These are phyloP conservation scores for Glaciozyma martinii DNA, from an alignment of 768 basidiomycete species.

Conservation along the genomic window DNA sequence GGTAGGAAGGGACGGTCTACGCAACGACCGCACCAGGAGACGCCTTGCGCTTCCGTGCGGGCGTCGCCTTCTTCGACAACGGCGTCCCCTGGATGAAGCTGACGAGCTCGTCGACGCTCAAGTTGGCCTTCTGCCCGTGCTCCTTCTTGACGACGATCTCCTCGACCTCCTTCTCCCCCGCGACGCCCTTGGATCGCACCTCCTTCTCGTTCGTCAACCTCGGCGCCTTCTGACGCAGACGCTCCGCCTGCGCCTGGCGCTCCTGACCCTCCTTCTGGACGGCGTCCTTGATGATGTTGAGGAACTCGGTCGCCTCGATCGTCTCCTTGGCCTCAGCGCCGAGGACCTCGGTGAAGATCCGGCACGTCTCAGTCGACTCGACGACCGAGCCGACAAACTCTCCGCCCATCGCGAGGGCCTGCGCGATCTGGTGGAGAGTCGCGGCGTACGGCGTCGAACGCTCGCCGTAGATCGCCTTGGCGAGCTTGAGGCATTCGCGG, in stretches of 20 bases:
- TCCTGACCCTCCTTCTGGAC: constrained; percentile 36
- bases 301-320: constrained; percentile 38
- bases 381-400: constrained; percentile 39
- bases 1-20: too few species aligned
- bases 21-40: too few species aligned
- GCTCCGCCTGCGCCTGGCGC: constrained; percentile 34
- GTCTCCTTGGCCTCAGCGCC: constrained; percentile 40
- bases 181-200: constrained; percentile 2
- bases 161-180: constrained; percentile 6
- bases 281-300: constrained; percentile 38
- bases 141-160: constrained; percentile 13
- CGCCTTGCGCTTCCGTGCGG: too few species aligned
- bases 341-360: constrained; percentile 39
- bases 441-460: constrained; percentile 40
- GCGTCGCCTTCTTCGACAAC: constrained; percentile 3
- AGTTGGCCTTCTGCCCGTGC: constrained; percentile 35
- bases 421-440: constrained; percentile 40
- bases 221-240: constrained; percentile 25
- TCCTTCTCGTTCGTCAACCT: constrained; percentile 10
- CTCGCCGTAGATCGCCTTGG: constrained; percentile 39
- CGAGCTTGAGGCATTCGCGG: constrained; percentile 34
- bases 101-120: constrained; percentile 43
- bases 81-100: constrained; percentile 40
- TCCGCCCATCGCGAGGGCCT: constrained; percentile 40
- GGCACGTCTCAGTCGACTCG: constrained; percentile 34